A percentile compares a stretch with the other conserved stretches of the same genome.
Conservation (phyloP, 306 rosid genomes). For the Rosa persica region DNA sequence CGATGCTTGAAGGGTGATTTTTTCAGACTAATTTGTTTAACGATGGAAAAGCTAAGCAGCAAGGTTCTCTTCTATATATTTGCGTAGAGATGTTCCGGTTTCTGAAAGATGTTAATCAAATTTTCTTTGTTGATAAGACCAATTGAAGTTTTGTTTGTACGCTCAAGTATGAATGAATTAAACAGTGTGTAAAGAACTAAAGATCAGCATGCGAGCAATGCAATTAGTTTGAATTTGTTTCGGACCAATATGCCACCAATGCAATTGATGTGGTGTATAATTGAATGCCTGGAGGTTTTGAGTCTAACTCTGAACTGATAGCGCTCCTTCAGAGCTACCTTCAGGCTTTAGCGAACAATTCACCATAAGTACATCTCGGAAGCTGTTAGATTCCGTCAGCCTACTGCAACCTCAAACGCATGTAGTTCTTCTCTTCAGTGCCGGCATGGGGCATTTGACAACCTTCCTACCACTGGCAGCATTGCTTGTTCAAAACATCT, state of each 20-base stretch:
- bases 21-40: neutral
- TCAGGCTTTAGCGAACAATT: neutral
- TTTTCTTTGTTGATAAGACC: neutral
- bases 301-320: neutral
- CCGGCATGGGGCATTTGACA: constrained; percentile 59
- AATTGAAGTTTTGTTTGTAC: neutral
- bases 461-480: constrained; percentile 44
- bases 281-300: neutral
- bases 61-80: neutral
- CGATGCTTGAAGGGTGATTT: constrained; percentile 68
- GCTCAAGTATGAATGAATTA: neutral
- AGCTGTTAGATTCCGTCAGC: neutral
- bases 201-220: neutral
- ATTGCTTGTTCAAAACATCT: constrained; percentile 16
- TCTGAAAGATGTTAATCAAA: neutral
- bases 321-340: neutral
- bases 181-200: neutral
- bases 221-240: neutral
- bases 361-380: neutral
- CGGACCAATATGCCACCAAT: neutral
- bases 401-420: constrained; percentile 25
- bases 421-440: constrained; percentile 46
- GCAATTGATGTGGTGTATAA: neutral
- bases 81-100: neutral
- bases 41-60: neutral